Evolutionary conservation across 2,329 filamentous ascomycete species (phyloP).

Genomic region (Aspergillus tanneri): DNA sequence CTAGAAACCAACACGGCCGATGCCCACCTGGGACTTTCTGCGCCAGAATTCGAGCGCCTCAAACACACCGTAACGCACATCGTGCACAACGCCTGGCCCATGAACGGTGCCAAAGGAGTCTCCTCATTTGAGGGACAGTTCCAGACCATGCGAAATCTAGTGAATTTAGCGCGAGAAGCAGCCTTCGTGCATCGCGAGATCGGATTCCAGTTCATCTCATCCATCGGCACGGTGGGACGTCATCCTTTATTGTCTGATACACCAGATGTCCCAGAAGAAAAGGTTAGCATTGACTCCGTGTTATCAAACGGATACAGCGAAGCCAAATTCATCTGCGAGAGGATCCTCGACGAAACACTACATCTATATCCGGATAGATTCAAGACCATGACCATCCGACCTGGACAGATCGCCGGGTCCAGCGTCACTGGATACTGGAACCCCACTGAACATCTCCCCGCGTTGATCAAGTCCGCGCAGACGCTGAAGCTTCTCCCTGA

Average conservation of each 20-base stretch:
- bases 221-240: conserved; percentile 42
- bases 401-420: conserved; percentile 56
- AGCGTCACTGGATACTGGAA: conserved; percentile 56
- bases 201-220: conserved; percentile 45
- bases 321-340: conserved; percentile 54
- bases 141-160: conserved; percentile 51
- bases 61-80: conserved; percentile 49
- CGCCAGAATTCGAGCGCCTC: conserved; percentile 41
- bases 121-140: conserved; percentile 29
- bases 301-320: conserved; percentile 54
- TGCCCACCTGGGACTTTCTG: conserved; percentile 49
- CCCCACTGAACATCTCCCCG: conserved; percentile 51
- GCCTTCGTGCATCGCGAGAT: conserved; percentile 24
- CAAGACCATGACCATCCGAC: conserved; percentile 45
- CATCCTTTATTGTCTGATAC: conserved; percentile 26
- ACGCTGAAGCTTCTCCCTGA: conserved; percentile 46
- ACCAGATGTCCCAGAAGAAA: conserved; percentile 46
- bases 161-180: conserved; percentile 45
- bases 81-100: conserved; percentile 34
- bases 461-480: conserved; percentile 53
- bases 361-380: conserved; percentile 46
- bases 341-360: conserved; percentile 51
- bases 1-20: conserved; percentile 51
- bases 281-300: conserved; percentile 40
- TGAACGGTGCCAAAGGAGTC: conserved; percentile 23